These are phyloP conservation scores for Aureobasidium lini DNA, from an alignment of 2,329 filamentous ascomycete species.

Conservation along the genomic window DNA sequence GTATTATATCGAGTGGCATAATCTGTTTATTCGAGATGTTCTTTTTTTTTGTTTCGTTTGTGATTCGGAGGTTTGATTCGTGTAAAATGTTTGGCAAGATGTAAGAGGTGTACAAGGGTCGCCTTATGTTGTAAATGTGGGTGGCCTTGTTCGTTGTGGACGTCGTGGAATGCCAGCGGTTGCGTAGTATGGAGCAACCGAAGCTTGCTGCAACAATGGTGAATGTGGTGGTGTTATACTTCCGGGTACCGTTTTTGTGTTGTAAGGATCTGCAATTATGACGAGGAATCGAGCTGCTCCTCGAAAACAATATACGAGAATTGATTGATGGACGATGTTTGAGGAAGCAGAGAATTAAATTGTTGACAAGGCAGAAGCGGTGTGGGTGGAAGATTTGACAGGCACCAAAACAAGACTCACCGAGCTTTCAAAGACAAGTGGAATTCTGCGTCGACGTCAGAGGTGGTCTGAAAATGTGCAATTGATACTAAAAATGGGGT, in stretches of 20 bases:
- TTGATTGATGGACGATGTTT: neutral
- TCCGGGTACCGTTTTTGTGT: neutral
- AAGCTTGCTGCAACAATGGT: neutral
- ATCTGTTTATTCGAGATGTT: neutral
- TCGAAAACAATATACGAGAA: neutral
- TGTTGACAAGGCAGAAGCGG: neutral
- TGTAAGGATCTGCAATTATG: neutral
- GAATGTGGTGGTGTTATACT: neutral
- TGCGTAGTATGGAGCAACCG: slow-evolving; percentile 7
- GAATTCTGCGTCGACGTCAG: neutral
- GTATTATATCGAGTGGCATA: neutral
- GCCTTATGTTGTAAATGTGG: neutral
- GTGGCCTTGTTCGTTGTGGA: neutral
- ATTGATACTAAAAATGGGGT: neutral
- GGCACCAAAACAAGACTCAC: neutral
- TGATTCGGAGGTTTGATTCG: neutral
- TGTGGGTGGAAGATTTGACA: neutral
- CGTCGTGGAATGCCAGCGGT: neutral
- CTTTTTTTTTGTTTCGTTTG: neutral
- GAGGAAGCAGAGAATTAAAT: neutral
- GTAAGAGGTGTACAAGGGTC: neutral
- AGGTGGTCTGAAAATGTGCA: neutral
- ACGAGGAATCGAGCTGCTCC: neutral
- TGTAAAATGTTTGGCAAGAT: neutral
- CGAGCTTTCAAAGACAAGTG: neutral